phyloP scores from a whole-genome alignment of 805 yeast species.

The Pichia sporocuriosa region DNA sequence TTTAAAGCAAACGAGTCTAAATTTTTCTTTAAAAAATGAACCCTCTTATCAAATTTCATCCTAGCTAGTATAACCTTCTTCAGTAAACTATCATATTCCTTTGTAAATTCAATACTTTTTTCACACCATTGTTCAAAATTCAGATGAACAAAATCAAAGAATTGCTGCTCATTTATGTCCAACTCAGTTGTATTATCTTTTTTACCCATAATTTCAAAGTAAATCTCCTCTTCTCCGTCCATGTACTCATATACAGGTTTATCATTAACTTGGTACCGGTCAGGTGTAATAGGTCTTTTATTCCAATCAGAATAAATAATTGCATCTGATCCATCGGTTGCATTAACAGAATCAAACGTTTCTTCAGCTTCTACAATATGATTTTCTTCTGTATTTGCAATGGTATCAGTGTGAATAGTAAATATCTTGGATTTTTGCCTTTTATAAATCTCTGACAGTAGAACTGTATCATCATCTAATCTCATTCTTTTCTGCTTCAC shows the following conservation, averaged over 20 bases:
- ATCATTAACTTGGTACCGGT: slow-evolving; percentile 12
- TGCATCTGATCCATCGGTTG: slow-evolving; percentile 9
- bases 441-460: neutral
- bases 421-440: neutral
- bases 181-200: slow-evolving; percentile 4
- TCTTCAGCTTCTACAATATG: neutral
- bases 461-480: neutral
- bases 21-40: slow-evolving; percentile 20
- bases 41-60: slow-evolving; percentile 34
- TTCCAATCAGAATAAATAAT: neutral
- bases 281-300: slow-evolving; percentile 9
- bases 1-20: slow-evolving; percentile 18
- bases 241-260: slow-evolving; percentile 14
- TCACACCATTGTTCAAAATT: slow-evolving; percentile 31
- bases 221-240: slow-evolving; percentile 13
- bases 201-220: slow-evolving; percentile 12
- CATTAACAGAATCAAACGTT: slow-evolving; percentile 7
- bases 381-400: neutral
- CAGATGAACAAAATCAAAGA: slow-evolving; percentile 14
- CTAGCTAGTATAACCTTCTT: slow-evolving; percentile 33
- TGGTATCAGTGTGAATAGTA: neutral
- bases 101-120: slow-evolving; percentile 29
- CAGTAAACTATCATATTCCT: slow-evolving; percentile 30
- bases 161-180: slow-evolving; percentile 14
- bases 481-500: slow-evolving; percentile 3